Conservation (phyloP, 1,139 yeast species). For the Candida sanyaensis region DNA sequence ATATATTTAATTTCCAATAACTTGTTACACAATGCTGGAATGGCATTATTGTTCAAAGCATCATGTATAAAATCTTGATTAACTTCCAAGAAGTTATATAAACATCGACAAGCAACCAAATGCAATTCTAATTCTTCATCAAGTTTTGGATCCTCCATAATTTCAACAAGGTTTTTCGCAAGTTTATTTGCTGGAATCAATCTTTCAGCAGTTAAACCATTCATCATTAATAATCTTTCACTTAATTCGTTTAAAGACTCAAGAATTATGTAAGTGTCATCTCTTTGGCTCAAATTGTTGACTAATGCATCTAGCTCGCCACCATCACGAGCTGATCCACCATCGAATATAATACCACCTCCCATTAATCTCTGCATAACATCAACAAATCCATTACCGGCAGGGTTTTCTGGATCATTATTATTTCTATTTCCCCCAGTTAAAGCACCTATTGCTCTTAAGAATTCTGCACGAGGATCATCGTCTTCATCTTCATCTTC, state of each 20-base stretch:
- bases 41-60: constrained; percentile 67
- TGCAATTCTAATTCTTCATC: constrained; percentile 77
- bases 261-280: constrained; percentile 47
- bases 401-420: constrained; percentile 3
- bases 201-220: constrained; percentile 62
- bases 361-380: constrained; percentile 41
- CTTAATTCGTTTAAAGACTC: constrained; percentile 67
- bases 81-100: constrained; percentile 80
- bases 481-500: constrained; percentile 20
- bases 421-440: constrained; percentile 14
- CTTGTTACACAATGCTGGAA: constrained; percentile 66
- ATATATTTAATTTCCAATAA: constrained; percentile 77
- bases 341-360: constrained; percentile 38
- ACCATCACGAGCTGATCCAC: constrained; percentile 19
- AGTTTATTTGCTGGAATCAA: constrained; percentile 62
- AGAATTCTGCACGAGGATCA: constrained; percentile 28
- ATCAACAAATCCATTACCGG: constrained; percentile 29
- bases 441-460: constrained; percentile 29
- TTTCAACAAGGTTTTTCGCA: constrained; percentile 55
- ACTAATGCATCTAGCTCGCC: constrained; percentile 43
- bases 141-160: constrained; percentile 59
- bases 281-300: constrained; percentile 43
- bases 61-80: constrained; percentile 65
- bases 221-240: constrained; percentile 68
- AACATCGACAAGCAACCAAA: constrained; percentile 80